Evolutionary conservation across 495 filamentous ascomycete species (phyloP), one percentile per base, ranked within the genome.

Genomic region (Chaetomium fimeti): DNA sequence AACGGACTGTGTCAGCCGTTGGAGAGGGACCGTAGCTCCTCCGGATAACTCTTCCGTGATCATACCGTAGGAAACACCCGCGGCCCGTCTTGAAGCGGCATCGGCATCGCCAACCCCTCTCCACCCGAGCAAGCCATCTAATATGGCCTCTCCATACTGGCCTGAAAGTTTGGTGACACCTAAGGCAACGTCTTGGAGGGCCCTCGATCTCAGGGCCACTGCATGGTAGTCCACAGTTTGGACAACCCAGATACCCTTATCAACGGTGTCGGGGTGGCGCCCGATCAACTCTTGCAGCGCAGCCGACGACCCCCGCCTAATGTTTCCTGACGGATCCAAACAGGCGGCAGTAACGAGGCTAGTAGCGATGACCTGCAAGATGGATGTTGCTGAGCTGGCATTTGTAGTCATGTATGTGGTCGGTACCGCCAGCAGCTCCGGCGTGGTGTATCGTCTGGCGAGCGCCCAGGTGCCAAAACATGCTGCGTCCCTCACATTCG

Each of bases 381-480:
- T 83, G 15, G 85, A 85, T 4, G 73, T 12, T 0, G 18, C 59
- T 4, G 58, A 4, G 9, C 43, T n/a, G 4, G 28, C 1, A 2
- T 38, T 57, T 5, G 56, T 25, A n/a, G 36, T 22, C 20, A 64
- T 5, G 7, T 71, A 70, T 16, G 71, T 78, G 0, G 81, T 73
- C 9, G 83, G 78, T 16, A 94, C 81, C 3, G 81, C 80, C 12
- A 89, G 82, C 13, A 98, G 79, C 69, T 97, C 92, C 1, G 78
- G 67, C 0, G 93, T 97, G 1, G 84, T 88, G 66, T 98, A 99
- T 54, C 92, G 87, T 63, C 94, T 83, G 49, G 92, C 92, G 13
- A 98, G 75, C 1, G 92, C 87, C 94, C 94, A 99, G 29, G 96
- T 88, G 32, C 94, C 94, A 71, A 97, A 97, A 73, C 91, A 95